Conservation (phyloP, 2,329 filamentous ascomycete species). For the Cordyceps sp. region DNA sequence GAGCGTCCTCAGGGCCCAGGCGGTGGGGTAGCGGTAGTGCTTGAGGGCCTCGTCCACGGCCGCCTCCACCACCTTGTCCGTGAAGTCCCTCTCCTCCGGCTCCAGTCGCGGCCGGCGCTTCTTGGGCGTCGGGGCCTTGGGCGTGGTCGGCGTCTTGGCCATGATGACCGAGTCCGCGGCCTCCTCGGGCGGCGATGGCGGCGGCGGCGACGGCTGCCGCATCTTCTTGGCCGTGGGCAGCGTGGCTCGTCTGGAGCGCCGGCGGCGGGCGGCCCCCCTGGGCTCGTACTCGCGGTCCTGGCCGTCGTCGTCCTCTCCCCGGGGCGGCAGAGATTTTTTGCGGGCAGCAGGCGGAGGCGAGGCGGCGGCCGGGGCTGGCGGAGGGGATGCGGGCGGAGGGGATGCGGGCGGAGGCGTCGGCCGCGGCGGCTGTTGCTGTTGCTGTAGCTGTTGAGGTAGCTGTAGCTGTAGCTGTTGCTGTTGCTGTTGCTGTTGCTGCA, state of each 20-base stretch:
- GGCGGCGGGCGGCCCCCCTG: conserved; percentile 14
- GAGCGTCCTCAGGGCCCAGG: conserved; percentile 41
- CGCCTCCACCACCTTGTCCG: conserved; percentile 35
- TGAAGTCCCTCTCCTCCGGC: conserved; percentile 22
- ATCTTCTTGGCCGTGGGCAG: conserved; percentile 11
- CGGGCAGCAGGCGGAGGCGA: no score
- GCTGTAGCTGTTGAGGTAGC: no score
- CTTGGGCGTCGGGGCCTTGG: conserved; percentile 5
- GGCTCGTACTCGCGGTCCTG: conserved; percentile 28
- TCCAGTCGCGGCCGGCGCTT: conserved; percentile 7
- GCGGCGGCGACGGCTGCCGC: no score
- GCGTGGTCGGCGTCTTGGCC: conserved; percentile 1
- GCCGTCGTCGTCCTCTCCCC: no score
- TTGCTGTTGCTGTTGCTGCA: no score
- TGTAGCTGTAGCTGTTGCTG: no score
- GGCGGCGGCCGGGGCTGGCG: no score
- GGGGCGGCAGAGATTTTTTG: no score
- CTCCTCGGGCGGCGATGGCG: conserved; percentile 7
- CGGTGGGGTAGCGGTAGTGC: conserved; percentile 41
- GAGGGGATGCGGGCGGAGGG: no score
- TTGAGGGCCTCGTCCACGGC: conserved; percentile 42
- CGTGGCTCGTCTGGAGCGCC: conserved; percentile 16
- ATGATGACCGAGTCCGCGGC: background rate
- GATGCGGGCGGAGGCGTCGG: no score
- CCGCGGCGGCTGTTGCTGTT: no score